Base-by-base conservation (phyloP, 2,329 filamentous ascomycete species). In the Amphichorda felina region DNA sequence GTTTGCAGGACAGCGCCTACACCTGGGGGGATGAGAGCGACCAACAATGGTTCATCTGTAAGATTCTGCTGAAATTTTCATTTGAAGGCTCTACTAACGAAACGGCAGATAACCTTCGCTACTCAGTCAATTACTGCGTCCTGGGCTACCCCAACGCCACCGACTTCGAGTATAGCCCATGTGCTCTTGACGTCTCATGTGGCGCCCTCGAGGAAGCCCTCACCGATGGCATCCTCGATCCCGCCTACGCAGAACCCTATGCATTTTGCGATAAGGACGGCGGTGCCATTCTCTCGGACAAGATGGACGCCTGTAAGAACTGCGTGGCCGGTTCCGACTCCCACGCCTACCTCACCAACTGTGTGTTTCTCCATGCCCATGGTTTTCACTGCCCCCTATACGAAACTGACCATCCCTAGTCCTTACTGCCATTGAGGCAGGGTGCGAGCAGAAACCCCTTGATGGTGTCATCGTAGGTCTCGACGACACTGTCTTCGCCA, bases 31-130 rank as follows among this genome's bases (percentile, higher is more conserved):
- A 39, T 6, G 68, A 74, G 50, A 72, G 52, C 37, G 70, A 75
- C 41, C 66, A 70, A 40, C 56, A 59, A 33, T 73, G 69, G 70
- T 74, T 73, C 41, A 44, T 74, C 30, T 72, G 70, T 73, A 59
- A 54, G 11, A 24, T 10, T 8, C 18, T 34, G 7, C 4, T n/a
- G 15, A 5, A 34, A 31, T 29, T 14, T 6, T 9, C 30, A 30
- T 21, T 21, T 10, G 6, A 14, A 19, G 13, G 17, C 11, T 19
- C 13, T 19, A 17, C 17, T 25, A 17, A 31, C 4, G 13, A 8
- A 29, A 34, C 6, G 29, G 6, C 15, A 73, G 70, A 75, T 42
- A 74, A 75, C 42, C 47, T 72, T 30, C 57, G 69, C 41, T 73
- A 69, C 46, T 56, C 63, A 10, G 57, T 72, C 30, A 59, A 66